Evolutionary conservation across 345 rosid species (phyloP).

Genomic region (Populus simonii): DNA sequence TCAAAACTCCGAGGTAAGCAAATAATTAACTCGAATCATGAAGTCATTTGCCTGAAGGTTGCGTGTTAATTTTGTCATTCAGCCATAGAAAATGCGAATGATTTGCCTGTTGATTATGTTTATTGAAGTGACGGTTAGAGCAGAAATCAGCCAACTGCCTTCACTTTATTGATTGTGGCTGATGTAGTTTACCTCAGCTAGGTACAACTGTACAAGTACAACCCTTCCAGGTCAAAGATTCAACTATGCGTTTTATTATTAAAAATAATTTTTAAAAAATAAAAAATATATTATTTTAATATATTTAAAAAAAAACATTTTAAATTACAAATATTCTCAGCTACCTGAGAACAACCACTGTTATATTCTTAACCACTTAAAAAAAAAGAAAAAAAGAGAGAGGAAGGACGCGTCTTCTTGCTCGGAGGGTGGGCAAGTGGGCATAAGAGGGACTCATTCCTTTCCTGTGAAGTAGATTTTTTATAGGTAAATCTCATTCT

Average conservation of each 20-base stretch:
- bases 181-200: not conserved
- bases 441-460: not conserved
- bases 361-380: too few relatives aligned
- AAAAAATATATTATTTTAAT: too few relatives aligned
- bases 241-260: not conserved
- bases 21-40: not conserved
- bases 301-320: too few relatives aligned
- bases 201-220: not conserved
- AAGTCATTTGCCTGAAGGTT: not conserved
- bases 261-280: too few relatives aligned
- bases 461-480: too few relatives aligned
- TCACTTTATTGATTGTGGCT: not conserved
- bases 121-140: not conserved
- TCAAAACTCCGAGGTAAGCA: not conserved
- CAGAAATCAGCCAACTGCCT: not conserved
- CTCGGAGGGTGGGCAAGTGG: not conserved
- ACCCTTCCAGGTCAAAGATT: not conserved
- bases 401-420: not conserved
- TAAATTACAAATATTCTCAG: too few relatives aligned
- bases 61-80: not conserved
- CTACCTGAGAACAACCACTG: too few relatives aligned
- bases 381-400: too few relatives aligned
- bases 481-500: not conserved
- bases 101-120: not conserved
- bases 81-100: not conserved